A percentile compares a stretch with the other conserved stretches of the same genome.
Evolutionary conservation across 495 filamentous ascomycete genomes (phyloP).

Genomic region (Daldinia loculata): DNA sequence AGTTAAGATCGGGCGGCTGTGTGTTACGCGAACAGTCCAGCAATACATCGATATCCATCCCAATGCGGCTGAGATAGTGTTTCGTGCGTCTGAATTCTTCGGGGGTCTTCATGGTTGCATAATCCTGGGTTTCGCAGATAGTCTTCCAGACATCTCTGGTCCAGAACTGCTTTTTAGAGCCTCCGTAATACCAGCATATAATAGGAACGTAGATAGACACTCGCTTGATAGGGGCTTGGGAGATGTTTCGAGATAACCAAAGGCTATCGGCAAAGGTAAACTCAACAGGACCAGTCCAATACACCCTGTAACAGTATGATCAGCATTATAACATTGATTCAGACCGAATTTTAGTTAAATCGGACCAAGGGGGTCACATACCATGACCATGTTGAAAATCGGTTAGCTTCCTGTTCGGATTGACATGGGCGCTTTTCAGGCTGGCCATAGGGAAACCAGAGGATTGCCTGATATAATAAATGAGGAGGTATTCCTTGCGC

Average conservation of each 20-base stretch:
- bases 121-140: neutral
- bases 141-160: neutral
- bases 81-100: neutral
- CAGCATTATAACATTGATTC: neutral
- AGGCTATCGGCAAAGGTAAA: slow-evolving; percentile 12
- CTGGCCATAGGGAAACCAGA: slow-evolving; percentile 9
- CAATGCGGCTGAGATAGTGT: neutral
- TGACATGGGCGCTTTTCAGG: neutral
- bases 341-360: no score
- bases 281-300: neutral
- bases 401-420: neutral
- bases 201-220: slow-evolving; percentile 1
- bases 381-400: neutral
- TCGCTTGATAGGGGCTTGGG: slow-evolving; percentile 7
- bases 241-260: slow-evolving; percentile 12
- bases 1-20: neutral
- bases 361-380: neutral
- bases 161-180: neutral
- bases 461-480: slow-evolving; percentile 1
- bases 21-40: neutral
- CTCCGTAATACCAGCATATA: neutral
- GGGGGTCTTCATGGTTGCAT: neutral
- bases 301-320: neutral
- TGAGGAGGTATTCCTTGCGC: slow-evolving; percentile 5
- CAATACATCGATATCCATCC: neutral